These are phyloP conservation scores for Suillus paluster DNA, from an alignment of 768 basidiomycete genomes.

Conservation along the genomic window DNA sequence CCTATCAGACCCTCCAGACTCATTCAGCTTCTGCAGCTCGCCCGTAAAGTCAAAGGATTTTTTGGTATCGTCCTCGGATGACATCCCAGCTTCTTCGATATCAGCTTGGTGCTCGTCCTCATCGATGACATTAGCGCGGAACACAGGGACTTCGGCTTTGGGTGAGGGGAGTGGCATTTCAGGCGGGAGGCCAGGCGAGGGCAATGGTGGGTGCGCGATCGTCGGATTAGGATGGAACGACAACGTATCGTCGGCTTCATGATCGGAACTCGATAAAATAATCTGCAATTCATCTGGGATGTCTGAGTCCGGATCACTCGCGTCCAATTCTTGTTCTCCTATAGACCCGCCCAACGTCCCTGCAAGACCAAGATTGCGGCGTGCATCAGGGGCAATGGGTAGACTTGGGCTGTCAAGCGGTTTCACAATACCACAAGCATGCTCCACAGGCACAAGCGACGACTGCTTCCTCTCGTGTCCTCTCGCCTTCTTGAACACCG, in stretches of 20 bases:
- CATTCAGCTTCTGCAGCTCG: conserved; percentile 70
- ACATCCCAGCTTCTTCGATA: conserved; percentile 42
- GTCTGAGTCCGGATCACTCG: conserved; percentile 73
- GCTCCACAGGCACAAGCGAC: conserved; percentile 24
- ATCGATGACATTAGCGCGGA: conserved; percentile 50
- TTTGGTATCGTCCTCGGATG: conserved; percentile 69
- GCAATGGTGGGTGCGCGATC: conserved; percentile 12
- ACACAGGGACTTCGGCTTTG: conserved; percentile 38
- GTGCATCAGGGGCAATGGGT: conserved; percentile 53
- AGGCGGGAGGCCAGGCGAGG: conserved; percentile 50
- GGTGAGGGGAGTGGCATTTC: conserved; percentile 42
- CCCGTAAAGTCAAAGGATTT: conserved; percentile 86
- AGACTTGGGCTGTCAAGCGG: conserved; percentile 25
- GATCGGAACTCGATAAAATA: conserved; percentile 53
- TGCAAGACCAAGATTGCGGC: conserved; percentile 61
- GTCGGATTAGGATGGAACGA: conserved; percentile 25
- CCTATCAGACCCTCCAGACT: conserved; percentile 69
- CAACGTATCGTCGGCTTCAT: conserved; percentile 47
- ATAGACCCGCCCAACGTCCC: conserved; percentile 72
- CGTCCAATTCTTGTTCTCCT: conserved; percentile 50
- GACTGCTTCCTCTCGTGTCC: conserved; percentile 29
- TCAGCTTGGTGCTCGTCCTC: conserved; percentile 47
- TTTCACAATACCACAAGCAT: conserved; percentile 3
- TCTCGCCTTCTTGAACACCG: conserved; percentile 39
- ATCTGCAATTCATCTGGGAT: conserved; percentile 79